Evolutionary conservation across 192 early-diverging fungal genomes (phyloP).

Genomic region (Linnemannia zychae): DNA sequence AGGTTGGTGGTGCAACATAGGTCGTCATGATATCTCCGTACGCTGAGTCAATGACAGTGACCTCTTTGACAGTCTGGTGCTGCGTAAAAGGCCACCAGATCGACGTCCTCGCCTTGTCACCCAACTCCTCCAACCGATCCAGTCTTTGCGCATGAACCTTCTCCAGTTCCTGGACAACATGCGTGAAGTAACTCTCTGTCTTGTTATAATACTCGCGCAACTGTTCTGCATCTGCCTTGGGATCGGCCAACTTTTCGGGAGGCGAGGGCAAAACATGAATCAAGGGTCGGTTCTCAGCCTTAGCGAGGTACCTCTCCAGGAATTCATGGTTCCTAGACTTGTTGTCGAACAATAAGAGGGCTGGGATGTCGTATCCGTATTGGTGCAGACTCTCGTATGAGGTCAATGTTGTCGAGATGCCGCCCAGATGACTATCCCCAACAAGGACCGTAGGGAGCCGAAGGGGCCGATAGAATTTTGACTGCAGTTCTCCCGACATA

Average conservation of each 20-base stretch:
- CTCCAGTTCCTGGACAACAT: slow-evolving; percentile 63
- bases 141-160: slow-evolving; percentile 65
- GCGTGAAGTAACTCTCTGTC: slow-evolving; percentile 58
- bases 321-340: slow-evolving; percentile 72
- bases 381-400: slow-evolving; percentile 78
- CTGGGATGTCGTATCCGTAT: slow-evolving; percentile 78
- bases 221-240: slow-evolving; percentile 61
- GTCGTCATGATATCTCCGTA: slow-evolving; percentile 73
- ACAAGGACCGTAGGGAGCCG: slow-evolving; percentile 78
- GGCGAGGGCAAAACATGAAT: slow-evolving; percentile 65
- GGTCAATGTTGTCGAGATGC: slow-evolving; percentile 85
- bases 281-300: slow-evolving; percentile 33
- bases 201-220: slow-evolving; percentile 72
- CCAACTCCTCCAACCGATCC: slow-evolving; percentile 69
- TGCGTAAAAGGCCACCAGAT: slow-evolving; percentile 92
- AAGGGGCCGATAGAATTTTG: slow-evolving; percentile 76
- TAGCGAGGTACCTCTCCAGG: slow-evolving; percentile 48
- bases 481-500: slow-evolving; percentile 81
- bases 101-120: slow-evolving; percentile 55
- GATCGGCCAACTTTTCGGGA: slow-evolving; percentile 51
- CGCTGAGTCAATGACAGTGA: slow-evolving; percentile 84
- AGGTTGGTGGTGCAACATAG: slow-evolving; percentile 54
- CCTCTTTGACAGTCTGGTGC: slow-evolving; percentile 65
- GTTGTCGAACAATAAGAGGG: slow-evolving; percentile 75
- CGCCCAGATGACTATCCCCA: slow-evolving; percentile 84